phyloP scores from a whole-genome alignment of 2,329 filamentous ascomycete genomes.

The Knufia petricola region DNA sequence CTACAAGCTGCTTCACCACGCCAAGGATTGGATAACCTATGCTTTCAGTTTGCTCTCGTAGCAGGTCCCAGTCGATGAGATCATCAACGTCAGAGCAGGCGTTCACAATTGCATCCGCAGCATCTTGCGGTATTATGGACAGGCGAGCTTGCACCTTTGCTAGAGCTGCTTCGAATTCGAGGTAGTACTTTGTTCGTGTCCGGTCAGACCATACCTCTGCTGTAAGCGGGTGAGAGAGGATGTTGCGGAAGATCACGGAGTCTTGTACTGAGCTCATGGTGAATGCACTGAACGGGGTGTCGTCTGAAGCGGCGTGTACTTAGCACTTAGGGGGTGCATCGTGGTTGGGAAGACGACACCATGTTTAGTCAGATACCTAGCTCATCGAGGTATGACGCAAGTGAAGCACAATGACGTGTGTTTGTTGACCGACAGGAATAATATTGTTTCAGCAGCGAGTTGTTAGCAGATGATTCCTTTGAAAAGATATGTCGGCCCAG shows the following conservation, averaged over 20 bases:
- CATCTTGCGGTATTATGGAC: slow-evolving; percentile 19
- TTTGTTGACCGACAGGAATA: too few species aligned
- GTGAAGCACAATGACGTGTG: too few species aligned
- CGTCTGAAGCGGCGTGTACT: too few species aligned
- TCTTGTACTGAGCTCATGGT: slow-evolving; percentile 21
- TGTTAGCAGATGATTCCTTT: too few species aligned
- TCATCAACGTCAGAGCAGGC: slow-evolving; percentile 17
- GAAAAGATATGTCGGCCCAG: too few species aligned
- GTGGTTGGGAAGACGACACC: too few species aligned
- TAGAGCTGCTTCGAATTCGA: slow-evolving; percentile 19
- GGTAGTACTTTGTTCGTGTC: slow-evolving; percentile 20
- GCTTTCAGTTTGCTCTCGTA: slow-evolving; percentile 17
- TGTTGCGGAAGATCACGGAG: slow-evolving; percentile 21
- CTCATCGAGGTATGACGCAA: too few species aligned
- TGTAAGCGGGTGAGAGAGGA: slow-evolving; percentile 19
- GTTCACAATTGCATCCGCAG: slow-evolving; percentile 19
- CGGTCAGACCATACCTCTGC: slow-evolving; percentile 21
- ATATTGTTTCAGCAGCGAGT: too few species aligned
- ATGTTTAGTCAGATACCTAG: too few species aligned
- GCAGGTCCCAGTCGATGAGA: slow-evolving; percentile 17
- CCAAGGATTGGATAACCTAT: slow-evolving; percentile 22
- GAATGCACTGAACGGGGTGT: too few species aligned
- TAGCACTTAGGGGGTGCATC: neutral
- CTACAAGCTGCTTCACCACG: slow-evolving; percentile 21
- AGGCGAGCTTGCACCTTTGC: slow-evolving; percentile 20